phyloP scores from a whole-genome alignment of 2,329 filamentous ascomycete genomes.

The Cercospora sesami region DNA sequence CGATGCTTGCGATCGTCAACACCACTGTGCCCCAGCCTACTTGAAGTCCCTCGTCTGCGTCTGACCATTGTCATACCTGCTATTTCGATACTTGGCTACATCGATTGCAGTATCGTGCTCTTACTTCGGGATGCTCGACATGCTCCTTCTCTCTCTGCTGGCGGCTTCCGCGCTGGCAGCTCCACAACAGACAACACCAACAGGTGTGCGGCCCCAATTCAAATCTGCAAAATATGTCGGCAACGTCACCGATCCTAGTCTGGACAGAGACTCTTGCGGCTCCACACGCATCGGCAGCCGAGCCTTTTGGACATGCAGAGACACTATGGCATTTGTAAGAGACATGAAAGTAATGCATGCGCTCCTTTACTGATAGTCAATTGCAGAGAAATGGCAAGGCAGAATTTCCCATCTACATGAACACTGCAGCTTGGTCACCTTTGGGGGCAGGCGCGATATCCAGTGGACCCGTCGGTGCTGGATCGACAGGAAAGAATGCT shows the following conservation, averaged over 20 bases:
- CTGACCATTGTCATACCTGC: background rate
- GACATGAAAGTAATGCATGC: background rate
- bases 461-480: slow-evolving; percentile 19
- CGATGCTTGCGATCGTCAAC: background rate
- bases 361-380: background rate
- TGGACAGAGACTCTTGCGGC: slow-evolving; percentile 29
- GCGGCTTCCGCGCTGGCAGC: slow-evolving; percentile 11
- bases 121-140: background rate
- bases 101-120: background rate
- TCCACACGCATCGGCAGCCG: slow-evolving; percentile 24
- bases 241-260: slow-evolving; percentile 26
- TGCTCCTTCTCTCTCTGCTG: slow-evolving; percentile 5
- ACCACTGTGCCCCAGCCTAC: background rate
- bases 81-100: background rate
- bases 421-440: slow-evolving; percentile 28
- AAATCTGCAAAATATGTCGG: slow-evolving; percentile 21
- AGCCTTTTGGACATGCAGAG: slow-evolving; percentile 31
- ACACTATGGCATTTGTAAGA: slow-evolving; percentile 22
- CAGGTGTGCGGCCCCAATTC: slow-evolving; percentile 15
- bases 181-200: slow-evolving; percentile 5
- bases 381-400: slow-evolving; percentile 12
- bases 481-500: slow-evolving; percentile 21
- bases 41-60: background rate
- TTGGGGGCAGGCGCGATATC: slow-evolving; percentile 5
- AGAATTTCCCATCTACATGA: slow-evolving; percentile 22